Conservation (phyloP, 208 protist genomes). For the Acanthamoeba sp. region DNA sequence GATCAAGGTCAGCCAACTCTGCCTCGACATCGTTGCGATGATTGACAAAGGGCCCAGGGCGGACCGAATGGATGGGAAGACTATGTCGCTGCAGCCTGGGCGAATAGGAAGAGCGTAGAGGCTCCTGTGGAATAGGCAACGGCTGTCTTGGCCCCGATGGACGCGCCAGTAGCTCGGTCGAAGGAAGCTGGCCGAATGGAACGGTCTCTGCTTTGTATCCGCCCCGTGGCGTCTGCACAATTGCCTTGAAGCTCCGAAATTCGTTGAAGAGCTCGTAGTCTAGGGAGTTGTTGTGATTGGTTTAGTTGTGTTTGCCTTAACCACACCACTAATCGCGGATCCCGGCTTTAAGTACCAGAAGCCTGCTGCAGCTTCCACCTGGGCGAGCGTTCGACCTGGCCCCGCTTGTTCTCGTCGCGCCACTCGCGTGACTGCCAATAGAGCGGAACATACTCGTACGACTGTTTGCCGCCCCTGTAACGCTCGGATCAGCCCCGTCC, state of each 20-base stretch:
- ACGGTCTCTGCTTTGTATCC: neutral
- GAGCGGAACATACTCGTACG: neutral
- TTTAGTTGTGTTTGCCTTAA: too few species aligned
- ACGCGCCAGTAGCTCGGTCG: too few species aligned
- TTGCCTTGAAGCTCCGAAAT: neutral
- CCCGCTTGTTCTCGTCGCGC: neutral
- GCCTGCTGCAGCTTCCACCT: slow-evolving; percentile 14
- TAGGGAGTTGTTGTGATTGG: neutral
- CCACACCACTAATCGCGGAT: neutral
- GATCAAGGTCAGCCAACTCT: too few species aligned
- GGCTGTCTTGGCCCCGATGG: too few species aligned
- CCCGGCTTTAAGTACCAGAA: neutral
- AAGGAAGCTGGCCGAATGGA: neutral
- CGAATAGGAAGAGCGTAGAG: too few species aligned
- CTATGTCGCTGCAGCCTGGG: too few species aligned
- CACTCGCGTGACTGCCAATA: neutral
- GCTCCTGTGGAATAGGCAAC: too few species aligned
- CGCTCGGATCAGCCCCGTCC: too few species aligned
- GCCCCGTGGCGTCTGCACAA: neutral
- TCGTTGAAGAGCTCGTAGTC: neutral
- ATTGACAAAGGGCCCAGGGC: too few species aligned
- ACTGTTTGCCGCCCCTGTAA: neutral
- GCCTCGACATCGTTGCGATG: too few species aligned
- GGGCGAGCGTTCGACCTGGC: neutral
- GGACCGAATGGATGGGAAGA: too few species aligned